phyloP scores from a whole-genome alignment of 768 basidiomycete genomes.

The Inosperma sp. region DNA sequence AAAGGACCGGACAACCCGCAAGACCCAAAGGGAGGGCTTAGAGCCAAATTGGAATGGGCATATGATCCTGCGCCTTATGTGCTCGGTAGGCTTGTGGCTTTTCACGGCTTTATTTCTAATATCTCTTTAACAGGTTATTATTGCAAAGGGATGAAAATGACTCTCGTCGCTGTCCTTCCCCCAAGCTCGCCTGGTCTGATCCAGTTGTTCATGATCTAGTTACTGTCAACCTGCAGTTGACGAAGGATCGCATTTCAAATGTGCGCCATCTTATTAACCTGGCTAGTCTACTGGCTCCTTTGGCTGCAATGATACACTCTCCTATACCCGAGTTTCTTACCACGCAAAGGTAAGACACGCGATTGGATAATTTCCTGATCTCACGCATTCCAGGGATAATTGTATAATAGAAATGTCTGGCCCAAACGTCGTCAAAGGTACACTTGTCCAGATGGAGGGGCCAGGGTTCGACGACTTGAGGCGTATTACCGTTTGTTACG shows the following conservation, averaged over 20 bases:
- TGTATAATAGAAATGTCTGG: neutral
- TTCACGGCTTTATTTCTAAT: too few relatives aligned
- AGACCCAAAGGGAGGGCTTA: neutral
- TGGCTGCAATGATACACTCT: slow-evolving; percentile 1
- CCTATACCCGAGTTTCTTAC: slow-evolving; percentile 5
- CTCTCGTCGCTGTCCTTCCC: too few relatives aligned
- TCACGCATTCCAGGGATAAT: neutral
- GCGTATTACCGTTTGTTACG: neutral
- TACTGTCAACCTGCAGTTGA: slow-evolving; percentile 6
- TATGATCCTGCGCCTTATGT: neutral
- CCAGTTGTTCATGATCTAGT: slow-evolving; percentile 12
- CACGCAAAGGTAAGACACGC: slow-evolving; percentile 4
- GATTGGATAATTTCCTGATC: neutral
- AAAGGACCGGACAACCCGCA: slow-evolving; percentile 6
- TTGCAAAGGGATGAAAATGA: neutral
- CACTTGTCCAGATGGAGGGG: neutral
- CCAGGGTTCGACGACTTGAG: neutral
- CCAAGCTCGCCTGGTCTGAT: neutral
- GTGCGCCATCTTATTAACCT: slow-evolving; percentile 10
- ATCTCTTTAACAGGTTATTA: neutral
- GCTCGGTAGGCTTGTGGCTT: too few relatives aligned
- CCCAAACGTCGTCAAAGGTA: neutral
- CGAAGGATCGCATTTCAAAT: slow-evolving; percentile 12
- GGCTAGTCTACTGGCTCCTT: neutral
- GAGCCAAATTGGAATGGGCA: neutral